Conservation (phyloP, 306 rosid genomes). For the Ormosia emarginata region DNA sequence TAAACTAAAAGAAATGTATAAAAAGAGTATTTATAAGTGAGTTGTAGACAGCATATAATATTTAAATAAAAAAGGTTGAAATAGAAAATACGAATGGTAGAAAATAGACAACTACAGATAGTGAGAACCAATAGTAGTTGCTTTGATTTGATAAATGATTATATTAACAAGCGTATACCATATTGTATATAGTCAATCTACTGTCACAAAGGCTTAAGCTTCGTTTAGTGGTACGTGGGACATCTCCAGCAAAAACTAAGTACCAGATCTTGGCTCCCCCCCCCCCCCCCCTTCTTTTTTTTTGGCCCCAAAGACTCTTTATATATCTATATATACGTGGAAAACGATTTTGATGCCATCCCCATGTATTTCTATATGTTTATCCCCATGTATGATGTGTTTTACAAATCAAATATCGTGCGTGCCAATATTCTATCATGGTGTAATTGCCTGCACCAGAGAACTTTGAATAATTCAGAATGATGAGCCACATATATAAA, state of each 20-base stretch:
- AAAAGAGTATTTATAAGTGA: neutral
- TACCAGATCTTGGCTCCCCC: neutral
- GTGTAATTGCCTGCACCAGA: neutral
- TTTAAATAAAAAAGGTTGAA: neutral
- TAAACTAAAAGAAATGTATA: neutral
- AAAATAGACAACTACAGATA: neutral
- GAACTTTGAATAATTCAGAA: neutral
- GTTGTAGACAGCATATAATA: neutral
- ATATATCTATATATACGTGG: neutral
- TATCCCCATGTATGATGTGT: neutral
- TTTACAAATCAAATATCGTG: neutral
- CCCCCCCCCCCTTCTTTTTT: too few species aligned
- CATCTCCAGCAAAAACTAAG: slow-evolving; percentile 22
- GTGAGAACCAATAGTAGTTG: slow-evolving; percentile 13
- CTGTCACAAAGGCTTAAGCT: slow-evolving; percentile 29
- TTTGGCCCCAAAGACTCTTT: slow-evolving; percentile 10
- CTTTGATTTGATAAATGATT: slow-evolving; percentile 4
- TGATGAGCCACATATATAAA: too few species aligned
- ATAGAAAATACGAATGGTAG: too few species aligned
- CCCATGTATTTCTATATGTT: neutral
- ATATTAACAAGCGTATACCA: too few species aligned
- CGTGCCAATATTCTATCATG: neutral
- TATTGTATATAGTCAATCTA: too few species aligned
- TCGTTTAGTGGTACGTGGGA: slow-evolving; percentile 53
- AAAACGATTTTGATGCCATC: slow-evolving; percentile 36